Base-by-base conservation (phyloP, 768 basidiomycete genomes). In the Agaricus blazei region DNA sequence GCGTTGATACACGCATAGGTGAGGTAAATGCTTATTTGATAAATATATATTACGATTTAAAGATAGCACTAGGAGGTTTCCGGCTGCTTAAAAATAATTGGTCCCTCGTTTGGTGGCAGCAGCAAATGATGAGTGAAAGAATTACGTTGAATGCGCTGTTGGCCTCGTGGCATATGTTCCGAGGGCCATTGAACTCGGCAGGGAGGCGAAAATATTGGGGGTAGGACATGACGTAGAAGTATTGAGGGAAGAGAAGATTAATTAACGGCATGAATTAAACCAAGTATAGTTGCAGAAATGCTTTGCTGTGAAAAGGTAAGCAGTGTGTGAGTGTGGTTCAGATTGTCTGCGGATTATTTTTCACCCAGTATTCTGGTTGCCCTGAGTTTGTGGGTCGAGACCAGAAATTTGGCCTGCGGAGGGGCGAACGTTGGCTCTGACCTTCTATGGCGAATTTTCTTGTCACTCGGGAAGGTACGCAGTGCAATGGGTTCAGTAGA, bases 81-180 rank as follows among this genome's bases (percentile, higher is more conserved):
- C 68, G 40, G 58, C 60, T 29, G 65, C 66, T 58, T 68, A 67
- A 26, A 65, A 66, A 52, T 61, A 12, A 28, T 50, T 14, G 14
- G 36, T 40, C 26, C 37, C 49, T 26, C 3, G 27, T 6, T 50
- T 37, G 12, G 12, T 67, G 28, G 64, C 63, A 15, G 66, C 67
- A 52, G 66, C 67, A 58, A 60, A 67, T 48, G 37, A 38, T 11
- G 34, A 50, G 27, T 38, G 36, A 31, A 19, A n/a, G 31, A 15
- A 27, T 50, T 40, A 50, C 34, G 37, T 38, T 36, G 34, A 50
- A 37, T 5, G 37, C 23, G 23, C 14, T 50, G 27, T 49, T 23
- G 36, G 23, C 31, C 34, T 34, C 24, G 5, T 37, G 36, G 12
- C 48, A 14, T 36, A 23, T 37, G 34, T 49, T 26, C 24, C 44